Percentiles rank a stretch among this genome's conserved stretches.
Conservation (phyloP, 139 green algal genomes). For the Trebouxia sp. region DNA sequence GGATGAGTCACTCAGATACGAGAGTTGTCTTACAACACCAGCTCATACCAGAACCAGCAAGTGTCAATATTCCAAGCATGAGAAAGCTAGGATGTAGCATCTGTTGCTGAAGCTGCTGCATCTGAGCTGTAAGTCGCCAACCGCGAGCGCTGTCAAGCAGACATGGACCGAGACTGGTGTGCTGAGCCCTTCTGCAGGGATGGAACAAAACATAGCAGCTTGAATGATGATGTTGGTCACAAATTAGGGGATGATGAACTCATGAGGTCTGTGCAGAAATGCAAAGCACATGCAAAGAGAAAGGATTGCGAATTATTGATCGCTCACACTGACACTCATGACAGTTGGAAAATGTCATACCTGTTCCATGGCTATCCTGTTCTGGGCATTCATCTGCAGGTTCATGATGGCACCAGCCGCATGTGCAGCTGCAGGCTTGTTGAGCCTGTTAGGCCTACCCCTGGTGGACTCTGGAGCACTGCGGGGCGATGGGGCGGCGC, state of each 20-base stretch:
- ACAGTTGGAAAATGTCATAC: too few species aligned
- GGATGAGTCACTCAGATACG: background rate
- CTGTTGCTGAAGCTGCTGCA: too few species aligned
- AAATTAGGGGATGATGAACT: background rate
- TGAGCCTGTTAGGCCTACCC: background rate
- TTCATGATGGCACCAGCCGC: slow-evolving; percentile 29
- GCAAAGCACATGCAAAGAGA: background rate
- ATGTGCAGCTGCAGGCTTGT: slow-evolving; percentile 17
- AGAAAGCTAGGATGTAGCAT: too few species aligned
- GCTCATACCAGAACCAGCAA: too few species aligned
- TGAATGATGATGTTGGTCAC: background rate
- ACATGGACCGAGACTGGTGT: background rate
- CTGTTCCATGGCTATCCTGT: slow-evolving; percentile 25
- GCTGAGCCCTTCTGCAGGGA: background rate
- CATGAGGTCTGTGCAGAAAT: background rate
- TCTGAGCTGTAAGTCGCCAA: too few species aligned
- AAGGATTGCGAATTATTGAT: too few species aligned
- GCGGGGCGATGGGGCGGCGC: background rate
- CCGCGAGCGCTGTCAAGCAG: too few species aligned
- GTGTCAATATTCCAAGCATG: too few species aligned
- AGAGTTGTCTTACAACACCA: too few species aligned
- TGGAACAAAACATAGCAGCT: background rate
- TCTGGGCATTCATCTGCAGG: slow-evolving; percentile 24
- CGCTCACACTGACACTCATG: too few species aligned
- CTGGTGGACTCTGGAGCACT: background rate